phyloP scores from a whole-genome alignment of 2,329 filamentous ascomycete genomes.

The Lasiodiplodia theobromae region DNA sequence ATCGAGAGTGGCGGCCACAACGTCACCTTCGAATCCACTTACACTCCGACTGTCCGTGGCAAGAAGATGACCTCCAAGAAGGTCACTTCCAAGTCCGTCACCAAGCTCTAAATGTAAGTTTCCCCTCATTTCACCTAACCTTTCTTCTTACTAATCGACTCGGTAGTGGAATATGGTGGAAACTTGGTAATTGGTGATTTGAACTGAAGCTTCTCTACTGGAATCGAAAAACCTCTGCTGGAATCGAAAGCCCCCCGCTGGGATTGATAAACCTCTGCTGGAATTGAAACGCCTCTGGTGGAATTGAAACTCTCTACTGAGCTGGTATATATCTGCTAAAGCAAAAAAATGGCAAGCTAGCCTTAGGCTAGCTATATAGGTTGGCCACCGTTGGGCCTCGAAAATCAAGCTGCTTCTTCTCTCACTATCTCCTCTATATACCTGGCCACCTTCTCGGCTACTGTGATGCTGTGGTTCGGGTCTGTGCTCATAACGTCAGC shows the following conservation, averaged over 20 bases:
- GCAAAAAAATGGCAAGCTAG: neutral
- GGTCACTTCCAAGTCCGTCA: neutral
- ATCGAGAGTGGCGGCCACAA: neutral
- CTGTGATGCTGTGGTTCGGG: conserved; percentile 53
- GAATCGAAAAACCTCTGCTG: neutral
- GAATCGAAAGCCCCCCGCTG: no score
- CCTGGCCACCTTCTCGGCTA: conserved; percentile 58
- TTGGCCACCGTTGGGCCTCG: neutral
- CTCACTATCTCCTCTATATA: conserved; percentile 55
- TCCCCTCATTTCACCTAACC: neutral
- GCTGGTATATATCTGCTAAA: neutral
- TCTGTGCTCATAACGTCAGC: conserved; percentile 34
- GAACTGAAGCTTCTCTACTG: neutral
- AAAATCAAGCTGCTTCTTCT: conserved; percentile 17
- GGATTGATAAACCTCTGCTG: neutral
- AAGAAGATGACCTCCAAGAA: neutral
- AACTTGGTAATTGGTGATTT: neutral
- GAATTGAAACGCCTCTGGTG: neutral
- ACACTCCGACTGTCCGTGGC: neutral
- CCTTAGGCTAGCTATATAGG: neutral
- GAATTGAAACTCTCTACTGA: no score
- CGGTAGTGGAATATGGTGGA: neutral
- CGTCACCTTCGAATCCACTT: neutral
- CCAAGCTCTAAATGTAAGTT: conserved; percentile 9
- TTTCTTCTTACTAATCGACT: neutral